phyloP scores from a whole-genome alignment of 352 stramenopile species.

The Globisporangium iwayamae region DNA sequence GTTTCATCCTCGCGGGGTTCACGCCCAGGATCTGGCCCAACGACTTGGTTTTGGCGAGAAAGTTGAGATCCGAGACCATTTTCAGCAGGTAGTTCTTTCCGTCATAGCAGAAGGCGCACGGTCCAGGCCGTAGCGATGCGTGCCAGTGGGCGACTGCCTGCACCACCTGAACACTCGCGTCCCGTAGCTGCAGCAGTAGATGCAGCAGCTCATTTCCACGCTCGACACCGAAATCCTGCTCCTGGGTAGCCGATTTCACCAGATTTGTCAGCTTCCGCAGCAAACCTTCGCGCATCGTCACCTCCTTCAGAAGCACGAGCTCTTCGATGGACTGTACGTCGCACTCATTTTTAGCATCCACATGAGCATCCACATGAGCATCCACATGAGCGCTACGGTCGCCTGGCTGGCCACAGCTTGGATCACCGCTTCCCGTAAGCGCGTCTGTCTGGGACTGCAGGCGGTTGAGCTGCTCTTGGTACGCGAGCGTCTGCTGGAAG shows the following conservation, averaged over 20 bases:
- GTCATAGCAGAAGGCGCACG: conserved; percentile 44
- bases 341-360: background rate
- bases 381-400: no score
- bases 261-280: conserved; percentile 45
- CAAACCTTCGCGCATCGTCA: conserved; percentile 57
- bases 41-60: conserved; percentile 46
- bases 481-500: conserved; percentile 60
- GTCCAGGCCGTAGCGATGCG: conserved; percentile 17
- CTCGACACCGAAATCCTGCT: conserved; percentile 33
- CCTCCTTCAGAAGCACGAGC: conserved; percentile 48
- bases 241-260: conserved; percentile 20
- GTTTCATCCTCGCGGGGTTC: conserved; percentile 48
- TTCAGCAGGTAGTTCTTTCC: conserved; percentile 66
- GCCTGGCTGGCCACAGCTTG: background rate
- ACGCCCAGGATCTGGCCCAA: conserved; percentile 56
- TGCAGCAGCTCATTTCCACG: conserved; percentile 55
- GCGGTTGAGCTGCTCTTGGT: conserved; percentile 40
- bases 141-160: conserved; percentile 59
- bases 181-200: conserved; percentile 59
- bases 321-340: conserved; percentile 22
- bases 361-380: background rate
- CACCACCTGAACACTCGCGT: conserved; percentile 52
- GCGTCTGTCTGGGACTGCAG: conserved; percentile 22
- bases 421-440: background rate
- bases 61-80: conserved; percentile 79